These are phyloP conservation scores for Jamesozyma piceae DNA, from an alignment of 805 yeast genomes.

Conservation along the genomic window DNA sequence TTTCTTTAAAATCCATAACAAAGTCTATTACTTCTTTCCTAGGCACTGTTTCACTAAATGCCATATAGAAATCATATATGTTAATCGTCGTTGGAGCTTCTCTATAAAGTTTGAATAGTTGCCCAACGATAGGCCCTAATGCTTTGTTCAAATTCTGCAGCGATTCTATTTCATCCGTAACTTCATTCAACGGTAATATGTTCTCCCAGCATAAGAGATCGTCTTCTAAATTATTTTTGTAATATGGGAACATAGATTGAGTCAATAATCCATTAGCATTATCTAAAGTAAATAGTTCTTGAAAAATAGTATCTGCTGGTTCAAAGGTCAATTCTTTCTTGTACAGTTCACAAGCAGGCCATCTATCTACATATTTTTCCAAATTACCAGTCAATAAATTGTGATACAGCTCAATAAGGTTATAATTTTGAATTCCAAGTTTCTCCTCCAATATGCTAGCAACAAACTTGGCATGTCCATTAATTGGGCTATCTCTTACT, in stretches of 20 bases:
- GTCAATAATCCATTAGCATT: slow-evolving; percentile 26
- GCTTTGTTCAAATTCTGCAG: slow-evolving; percentile 27
- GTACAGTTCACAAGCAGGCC: slow-evolving; percentile 21
- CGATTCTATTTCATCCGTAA: slow-evolving; percentile 10
- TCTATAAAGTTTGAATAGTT: slow-evolving; percentile 58
- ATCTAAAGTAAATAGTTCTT: slow-evolving; percentile 28
- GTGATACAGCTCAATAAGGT: slow-evolving; percentile 26
- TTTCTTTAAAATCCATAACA: slow-evolving; percentile 20
- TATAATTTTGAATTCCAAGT: slow-evolving; percentile 21
- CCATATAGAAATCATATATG: slow-evolving; percentile 54
- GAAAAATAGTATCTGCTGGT: slow-evolving; percentile 27
- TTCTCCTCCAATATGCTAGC: slow-evolving; percentile 19
- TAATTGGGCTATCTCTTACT: slow-evolving; percentile 29
- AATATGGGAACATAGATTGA: slow-evolving; percentile 27
- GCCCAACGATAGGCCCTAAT: slow-evolving; percentile 45
- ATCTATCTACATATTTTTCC: slow-evolving; percentile 14
- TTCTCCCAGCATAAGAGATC: slow-evolving; percentile 27
- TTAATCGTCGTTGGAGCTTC: slow-evolving; percentile 69
- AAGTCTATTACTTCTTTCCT: slow-evolving; percentile 22
- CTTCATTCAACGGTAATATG: slow-evolving; percentile 12
- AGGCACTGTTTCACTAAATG: slow-evolving; percentile 47
- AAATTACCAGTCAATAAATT: slow-evolving; percentile 21
- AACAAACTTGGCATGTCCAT: slow-evolving; percentile 24
- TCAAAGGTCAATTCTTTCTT: slow-evolving; percentile 20
- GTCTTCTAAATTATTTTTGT: slow-evolving; percentile 26